A percentile compares a stretch with the other conserved stretches of the same genome.
Evolutionary conservation across 2,329 filamentous ascomycete species (phyloP).

Genomic region (Raffaelea deltoideospora): DNA sequence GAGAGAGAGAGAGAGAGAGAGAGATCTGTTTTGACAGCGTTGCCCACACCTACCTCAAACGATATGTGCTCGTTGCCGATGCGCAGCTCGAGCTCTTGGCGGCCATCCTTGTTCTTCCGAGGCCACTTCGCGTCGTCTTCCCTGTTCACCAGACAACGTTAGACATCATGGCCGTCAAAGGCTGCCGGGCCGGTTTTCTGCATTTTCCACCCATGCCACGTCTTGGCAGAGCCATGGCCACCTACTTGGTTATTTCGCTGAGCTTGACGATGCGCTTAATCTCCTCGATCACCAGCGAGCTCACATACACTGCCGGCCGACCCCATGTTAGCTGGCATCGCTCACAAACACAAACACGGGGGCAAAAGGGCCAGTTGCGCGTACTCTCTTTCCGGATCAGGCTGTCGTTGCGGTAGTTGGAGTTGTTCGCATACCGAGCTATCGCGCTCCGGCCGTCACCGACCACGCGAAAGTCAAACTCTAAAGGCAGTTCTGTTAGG

Average conservation of each 20-base stretch:
- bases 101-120: conserved; percentile 96
- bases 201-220: too few relatives aligned
- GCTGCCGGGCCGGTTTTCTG: too few relatives aligned
- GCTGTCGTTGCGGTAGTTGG: conserved; percentile 97
- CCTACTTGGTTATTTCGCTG: conserved; percentile 92
- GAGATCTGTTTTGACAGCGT: not conserved
- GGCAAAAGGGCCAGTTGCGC: conserved; percentile 23
- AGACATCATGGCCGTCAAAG: not conserved
- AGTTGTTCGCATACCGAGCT: conserved; percentile 96
- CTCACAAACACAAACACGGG: not conserved
- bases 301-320: conserved; percentile 92
- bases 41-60: conserved; percentile 56
- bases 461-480: conserved; percentile 90
- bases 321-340: conserved; percentile 1
- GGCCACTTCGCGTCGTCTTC: conserved; percentile 99
- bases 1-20: too few relatives aligned
- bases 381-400: conserved; percentile 98
- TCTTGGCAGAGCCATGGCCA: not conserved
- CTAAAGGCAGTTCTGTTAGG: conserved; percentile 33
- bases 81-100: conserved; percentile 90
- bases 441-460: conserved; percentile 88
- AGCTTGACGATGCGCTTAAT: conserved; percentile 96
- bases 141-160: too few relatives aligned
- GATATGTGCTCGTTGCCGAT: conserved; percentile 92
- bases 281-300: conserved; percentile 75